A percentile compares a stretch with the other conserved stretches of the same genome.
These are phyloP conservation scores for Debaryomyces subglobosus DNA, from an alignment of 1,139 yeast species.

Conservation along the genomic window DNA sequence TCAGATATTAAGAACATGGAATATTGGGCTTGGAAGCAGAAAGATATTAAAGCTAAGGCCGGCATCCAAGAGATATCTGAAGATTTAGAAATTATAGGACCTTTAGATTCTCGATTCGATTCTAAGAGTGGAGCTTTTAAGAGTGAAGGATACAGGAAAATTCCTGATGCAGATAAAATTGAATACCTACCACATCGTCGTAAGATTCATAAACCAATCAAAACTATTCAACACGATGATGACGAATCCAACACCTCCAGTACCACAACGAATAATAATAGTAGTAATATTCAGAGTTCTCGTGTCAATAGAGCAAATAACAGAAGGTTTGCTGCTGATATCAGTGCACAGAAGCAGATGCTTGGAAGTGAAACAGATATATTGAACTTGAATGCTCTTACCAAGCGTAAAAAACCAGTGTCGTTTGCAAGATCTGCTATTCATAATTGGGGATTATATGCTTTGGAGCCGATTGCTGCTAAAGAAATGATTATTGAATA, in stretches of 20 bases:
- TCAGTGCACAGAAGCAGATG: constrained; percentile 76
- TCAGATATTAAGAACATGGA: constrained; percentile 44
- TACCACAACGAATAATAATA: constrained; percentile 14
- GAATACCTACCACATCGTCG: constrained; percentile 80
- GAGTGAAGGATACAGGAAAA: constrained; percentile 74
- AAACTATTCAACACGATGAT: constrained; percentile 60
- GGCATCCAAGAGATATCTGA: constrained; percentile 30
- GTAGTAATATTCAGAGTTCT: constrained; percentile 55
- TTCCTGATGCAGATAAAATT: constrained; percentile 71
- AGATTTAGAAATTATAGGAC: constrained; percentile 31
- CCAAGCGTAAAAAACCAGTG: constrained; percentile 90
- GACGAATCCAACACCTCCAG: constrained; percentile 41
- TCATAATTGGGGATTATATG: constrained; percentile 98
- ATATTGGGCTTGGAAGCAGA: constrained; percentile 73
- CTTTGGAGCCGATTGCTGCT: constrained; percentile 90
- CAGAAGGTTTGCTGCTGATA: constrained; percentile 89
- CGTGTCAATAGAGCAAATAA: constrained; percentile 88
- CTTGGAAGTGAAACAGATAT: constrained; percentile 84
- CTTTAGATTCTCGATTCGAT: constrained; percentile 41
- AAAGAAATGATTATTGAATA: constrained; percentile 98
- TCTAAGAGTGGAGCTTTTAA: constrained; percentile 65
- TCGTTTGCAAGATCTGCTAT: constrained; percentile 95
- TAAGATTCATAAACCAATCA: constrained; percentile 55
- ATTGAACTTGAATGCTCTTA: constrained; percentile 72
- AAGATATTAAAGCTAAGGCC: constrained; percentile 29